These are phyloP conservation scores for Calcarisporium arbuscula DNA, from an alignment of 2,329 filamentous ascomycete genomes.

Conservation along the genomic window DNA sequence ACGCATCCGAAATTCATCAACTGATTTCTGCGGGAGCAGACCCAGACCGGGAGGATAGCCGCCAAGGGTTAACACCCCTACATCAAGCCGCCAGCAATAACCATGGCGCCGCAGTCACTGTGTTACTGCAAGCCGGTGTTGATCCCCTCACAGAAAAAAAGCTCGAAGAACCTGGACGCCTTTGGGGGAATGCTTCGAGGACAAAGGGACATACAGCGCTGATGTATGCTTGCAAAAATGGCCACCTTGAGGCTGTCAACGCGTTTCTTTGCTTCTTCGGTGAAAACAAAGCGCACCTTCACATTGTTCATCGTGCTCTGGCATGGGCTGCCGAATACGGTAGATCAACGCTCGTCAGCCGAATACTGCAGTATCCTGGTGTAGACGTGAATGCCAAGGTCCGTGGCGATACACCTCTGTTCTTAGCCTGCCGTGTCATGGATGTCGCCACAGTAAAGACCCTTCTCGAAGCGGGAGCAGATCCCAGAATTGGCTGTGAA, in stretches of 20 bases:
- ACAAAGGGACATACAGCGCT: slow-evolving; percentile 20
- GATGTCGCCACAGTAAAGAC: slow-evolving; percentile 13
- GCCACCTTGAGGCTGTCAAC: slow-evolving; percentile 19
- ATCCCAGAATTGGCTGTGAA: slow-evolving; percentile 16
- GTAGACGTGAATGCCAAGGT: slow-evolving; percentile 23
- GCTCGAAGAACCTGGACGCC: slow-evolving; percentile 3
- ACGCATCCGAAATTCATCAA: slow-evolving; percentile 10
- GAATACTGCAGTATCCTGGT: slow-evolving; percentile 22
- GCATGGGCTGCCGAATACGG: slow-evolving; percentile 16
- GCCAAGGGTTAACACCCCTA: slow-evolving; percentile 24
- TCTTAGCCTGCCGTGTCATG: slow-evolving; percentile 4
- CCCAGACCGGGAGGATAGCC: slow-evolving; percentile 12
- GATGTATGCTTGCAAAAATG: slow-evolving; percentile 21
- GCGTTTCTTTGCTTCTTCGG: slow-evolving; percentile 20
- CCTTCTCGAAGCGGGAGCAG: slow-evolving; percentile 24
- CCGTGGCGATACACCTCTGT: slow-evolving; percentile 16
- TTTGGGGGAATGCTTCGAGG: slow-evolving; percentile 7
- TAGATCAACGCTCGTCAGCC: slow-evolving; percentile 15
- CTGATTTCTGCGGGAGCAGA: slow-evolving; percentile 20
- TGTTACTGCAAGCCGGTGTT: slow-evolving; percentile 28
- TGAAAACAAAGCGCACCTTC: too few species aligned
- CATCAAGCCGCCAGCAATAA: slow-evolving; percentile 27
- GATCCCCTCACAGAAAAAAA: slow-evolving; percentile 23
- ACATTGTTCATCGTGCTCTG: slow-evolving; percentile 19
- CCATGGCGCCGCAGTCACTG: slow-evolving; percentile 18